These are phyloP conservation scores for Diaporthe sp. DNA, from an alignment of 2,329 filamentous ascomycete genomes.

Conservation along the genomic window DNA sequence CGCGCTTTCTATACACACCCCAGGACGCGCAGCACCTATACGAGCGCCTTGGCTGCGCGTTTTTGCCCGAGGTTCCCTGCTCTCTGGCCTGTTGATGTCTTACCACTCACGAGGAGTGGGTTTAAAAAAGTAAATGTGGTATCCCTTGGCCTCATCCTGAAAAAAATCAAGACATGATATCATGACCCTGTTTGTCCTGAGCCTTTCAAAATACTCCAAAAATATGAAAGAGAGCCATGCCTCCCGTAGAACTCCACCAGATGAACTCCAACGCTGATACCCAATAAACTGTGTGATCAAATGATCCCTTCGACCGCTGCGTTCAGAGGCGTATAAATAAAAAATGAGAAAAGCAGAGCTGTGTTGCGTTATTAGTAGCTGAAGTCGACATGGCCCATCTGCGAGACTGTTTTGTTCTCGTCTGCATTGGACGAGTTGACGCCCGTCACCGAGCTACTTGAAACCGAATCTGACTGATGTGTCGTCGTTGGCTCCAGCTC, in stretches of 20 bases:
- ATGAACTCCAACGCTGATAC: constrained; percentile 47
- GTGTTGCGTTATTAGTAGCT: constrained; percentile 64
- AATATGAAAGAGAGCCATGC: background rate
- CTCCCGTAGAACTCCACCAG: constrained; percentile 37
- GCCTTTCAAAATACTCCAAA: constrained; percentile 20
- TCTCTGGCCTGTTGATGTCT: constrained; percentile 15
- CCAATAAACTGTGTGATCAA: constrained; percentile 31
- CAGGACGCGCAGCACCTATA: constrained; percentile 1
- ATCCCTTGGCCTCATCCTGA: constrained; percentile 22
- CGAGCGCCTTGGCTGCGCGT: background rate
- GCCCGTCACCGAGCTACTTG: constrained; percentile 49
- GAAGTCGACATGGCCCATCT: constrained; percentile 73
- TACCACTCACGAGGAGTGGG: background rate
- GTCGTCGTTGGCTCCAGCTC: constrained; percentile 65
- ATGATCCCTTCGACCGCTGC: constrained; percentile 13
- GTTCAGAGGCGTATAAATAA: constrained; percentile 12
- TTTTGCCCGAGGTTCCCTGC: background rate
- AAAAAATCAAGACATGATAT: constrained; percentile 37
- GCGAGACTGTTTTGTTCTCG: constrained; percentile 65
- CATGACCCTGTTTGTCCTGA: constrained; percentile 35
- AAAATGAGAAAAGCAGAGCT: constrained; percentile 32
- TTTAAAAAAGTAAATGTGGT: constrained; percentile 31
- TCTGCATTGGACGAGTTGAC: constrained; percentile 57
- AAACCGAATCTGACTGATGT: constrained; percentile 58
- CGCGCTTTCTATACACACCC: constrained; percentile 25